Conservation (phyloP, 495 filamentous ascomycete genomes). For the Aspergillus mulundensis region DNA sequence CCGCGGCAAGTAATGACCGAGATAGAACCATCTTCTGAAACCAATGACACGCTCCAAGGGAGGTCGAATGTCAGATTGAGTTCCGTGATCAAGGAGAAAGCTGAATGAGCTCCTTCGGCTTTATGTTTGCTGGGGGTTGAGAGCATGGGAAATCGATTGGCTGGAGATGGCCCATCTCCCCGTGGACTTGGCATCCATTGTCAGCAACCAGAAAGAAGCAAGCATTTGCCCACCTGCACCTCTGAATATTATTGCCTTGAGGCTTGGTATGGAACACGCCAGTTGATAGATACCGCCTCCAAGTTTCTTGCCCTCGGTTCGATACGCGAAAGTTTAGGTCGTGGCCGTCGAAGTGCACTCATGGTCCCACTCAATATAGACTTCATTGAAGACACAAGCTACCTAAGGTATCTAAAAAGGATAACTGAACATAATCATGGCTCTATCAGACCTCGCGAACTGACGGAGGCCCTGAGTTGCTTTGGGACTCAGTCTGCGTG, state of each 20-base stretch:
- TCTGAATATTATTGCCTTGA: background rate
- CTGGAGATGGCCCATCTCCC: conserved; percentile 5
- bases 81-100: background rate
- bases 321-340: background rate
- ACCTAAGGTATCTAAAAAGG: conserved; percentile 5
- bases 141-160: conserved; percentile 14
- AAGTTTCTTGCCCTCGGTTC: background rate
- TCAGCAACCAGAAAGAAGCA: conserved; percentile 1
- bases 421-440: conserved; percentile 3
- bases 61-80: background rate
- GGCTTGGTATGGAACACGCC: conserved; percentile 4
- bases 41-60: background rate
- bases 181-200: conserved; percentile 7
- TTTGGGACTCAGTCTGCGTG: conserved; percentile 30
- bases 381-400: conserved; percentile 4
- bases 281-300: background rate
- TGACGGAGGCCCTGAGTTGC: conserved; percentile 27
- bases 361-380: conserved; percentile 1
- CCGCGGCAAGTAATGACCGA: conserved; percentile 20
- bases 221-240: conserved; percentile 6
- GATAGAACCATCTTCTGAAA: conserved; percentile 10
- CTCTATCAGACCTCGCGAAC: conserved; percentile 35
- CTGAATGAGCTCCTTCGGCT: background rate
- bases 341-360: background rate
- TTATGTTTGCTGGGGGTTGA: background rate